These are phyloP conservation scores for Citrullus mucosospermus DNA, from an alignment of 306 rosid species.

Conservation along the genomic window DNA sequence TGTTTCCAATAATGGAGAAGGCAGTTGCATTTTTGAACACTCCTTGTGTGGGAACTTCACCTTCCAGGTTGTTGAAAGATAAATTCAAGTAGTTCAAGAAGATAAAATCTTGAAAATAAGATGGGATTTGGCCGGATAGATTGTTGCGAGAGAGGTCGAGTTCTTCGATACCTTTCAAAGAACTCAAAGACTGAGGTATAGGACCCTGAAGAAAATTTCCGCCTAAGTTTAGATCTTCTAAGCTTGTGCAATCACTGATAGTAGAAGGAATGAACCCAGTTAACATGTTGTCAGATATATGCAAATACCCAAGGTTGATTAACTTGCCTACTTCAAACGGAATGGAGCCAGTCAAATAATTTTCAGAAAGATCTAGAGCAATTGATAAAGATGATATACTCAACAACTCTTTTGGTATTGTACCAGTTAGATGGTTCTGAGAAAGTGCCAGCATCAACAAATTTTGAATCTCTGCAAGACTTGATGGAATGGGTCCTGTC, in stretches of 20 bases:
- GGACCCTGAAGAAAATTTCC: conserved; percentile 11
- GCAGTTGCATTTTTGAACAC: conserved; percentile 7
- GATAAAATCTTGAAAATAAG: neutral
- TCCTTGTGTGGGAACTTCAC: conserved; percentile 5
- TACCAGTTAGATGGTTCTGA: conserved; percentile 8
- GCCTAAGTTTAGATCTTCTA: neutral
- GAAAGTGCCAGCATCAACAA: neutral
- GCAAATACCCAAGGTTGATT: neutral
- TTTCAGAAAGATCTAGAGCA: neutral
- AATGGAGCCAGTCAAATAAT: conserved; percentile 13
- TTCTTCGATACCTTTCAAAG: neutral
- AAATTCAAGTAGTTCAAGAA: neutral
- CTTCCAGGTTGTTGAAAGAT: conserved; percentile 18
- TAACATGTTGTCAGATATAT: conserved; percentile 12
- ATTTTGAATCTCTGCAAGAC: conserved; percentile 1
- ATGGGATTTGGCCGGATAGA: conserved; percentile 9
- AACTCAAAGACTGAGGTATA: conserved; percentile 5
- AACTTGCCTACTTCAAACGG: conserved; percentile 4
- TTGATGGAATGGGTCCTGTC: conserved; percentile 5
- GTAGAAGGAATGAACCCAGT: conserved; percentile 6
- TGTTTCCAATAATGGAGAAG: neutral
- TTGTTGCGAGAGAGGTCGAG: conserved; percentile 19
- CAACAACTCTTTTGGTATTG: conserved; percentile 6
- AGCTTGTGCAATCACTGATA: neutral
- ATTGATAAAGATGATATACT: neutral